Evolutionary conservation across 2,329 filamentous ascomycete genomes (phyloP).

Genomic region (Monosporascus sp.): DNA sequence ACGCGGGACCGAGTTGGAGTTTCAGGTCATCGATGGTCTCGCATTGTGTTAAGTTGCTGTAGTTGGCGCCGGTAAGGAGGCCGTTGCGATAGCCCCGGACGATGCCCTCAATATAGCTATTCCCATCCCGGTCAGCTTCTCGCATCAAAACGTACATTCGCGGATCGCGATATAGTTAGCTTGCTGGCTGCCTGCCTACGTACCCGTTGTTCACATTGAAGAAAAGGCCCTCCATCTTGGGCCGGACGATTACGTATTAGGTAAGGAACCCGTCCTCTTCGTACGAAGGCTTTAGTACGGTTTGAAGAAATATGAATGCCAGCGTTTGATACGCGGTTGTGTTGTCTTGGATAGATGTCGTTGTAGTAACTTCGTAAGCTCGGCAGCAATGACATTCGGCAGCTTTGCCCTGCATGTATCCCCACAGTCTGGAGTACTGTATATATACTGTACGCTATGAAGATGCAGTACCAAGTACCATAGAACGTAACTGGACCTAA

Average conservation of each 20-base stretch:
- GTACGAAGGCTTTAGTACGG: too few relatives aligned
- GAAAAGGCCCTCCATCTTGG: conserved; percentile 80
- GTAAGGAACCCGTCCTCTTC: too few relatives aligned
- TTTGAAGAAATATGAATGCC: too few relatives aligned
- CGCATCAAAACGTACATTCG: not conserved
- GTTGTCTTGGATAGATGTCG: not conserved
- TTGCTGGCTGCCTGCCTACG: conserved; percentile 19
- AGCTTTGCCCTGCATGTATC: not conserved
- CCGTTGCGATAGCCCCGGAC: conserved; percentile 95
- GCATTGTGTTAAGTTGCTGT: conserved; percentile 94
- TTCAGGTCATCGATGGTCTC: conserved; percentile 98
- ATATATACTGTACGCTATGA: not conserved
- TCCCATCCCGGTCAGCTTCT: conserved; percentile 12
- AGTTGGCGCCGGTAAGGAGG: conserved; percentile 84
- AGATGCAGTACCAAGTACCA: too few relatives aligned
- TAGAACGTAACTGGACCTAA: not conserved
- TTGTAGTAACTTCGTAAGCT: not conserved
- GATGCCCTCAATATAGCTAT: conserved; percentile 92
- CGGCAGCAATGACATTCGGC: not conserved
- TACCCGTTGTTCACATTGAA: conserved; percentile 95
- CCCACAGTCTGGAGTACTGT: not conserved
- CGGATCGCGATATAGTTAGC: not conserved
- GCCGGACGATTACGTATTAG: not conserved
- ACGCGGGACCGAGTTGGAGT: conserved; percentile 91
- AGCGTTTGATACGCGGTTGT: too few relatives aligned